A percentile compares a stretch with the other conserved stretches of the same genome.
phyloP scores from a whole-genome alignment of 2,329 filamentous ascomycete species.

The Penicillium italicum region DNA sequence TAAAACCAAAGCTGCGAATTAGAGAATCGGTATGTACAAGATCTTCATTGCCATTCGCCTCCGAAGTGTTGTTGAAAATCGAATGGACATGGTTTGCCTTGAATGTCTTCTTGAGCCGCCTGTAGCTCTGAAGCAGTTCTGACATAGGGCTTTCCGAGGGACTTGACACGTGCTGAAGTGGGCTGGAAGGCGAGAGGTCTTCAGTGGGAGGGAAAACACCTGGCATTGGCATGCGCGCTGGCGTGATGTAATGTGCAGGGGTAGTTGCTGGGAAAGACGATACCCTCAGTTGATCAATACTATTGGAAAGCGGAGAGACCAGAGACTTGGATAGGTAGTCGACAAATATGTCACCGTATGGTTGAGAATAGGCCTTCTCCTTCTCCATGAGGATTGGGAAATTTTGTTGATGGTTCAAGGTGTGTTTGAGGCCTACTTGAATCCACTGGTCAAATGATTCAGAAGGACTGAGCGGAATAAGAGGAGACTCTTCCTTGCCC shows the following conservation, averaged over 20 bases:
- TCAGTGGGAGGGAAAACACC: slow-evolving; percentile 39
- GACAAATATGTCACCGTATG: slow-evolving; percentile 49
- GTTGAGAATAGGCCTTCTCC: slow-evolving; percentile 31
- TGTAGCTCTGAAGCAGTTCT: slow-evolving; percentile 55
- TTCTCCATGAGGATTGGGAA: slow-evolving; percentile 41
- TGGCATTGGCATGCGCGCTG: slow-evolving; percentile 36
- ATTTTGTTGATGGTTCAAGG: slow-evolving; percentile 49
- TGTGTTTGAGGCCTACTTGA: slow-evolving; percentile 53
- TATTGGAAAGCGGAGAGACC: slow-evolving; percentile 48
- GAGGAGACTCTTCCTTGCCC: slow-evolving; percentile 78
- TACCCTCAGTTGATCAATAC: slow-evolving; percentile 34
- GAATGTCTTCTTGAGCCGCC: slow-evolving; percentile 55
- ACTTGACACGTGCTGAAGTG: slow-evolving; percentile 31
- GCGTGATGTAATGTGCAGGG: slow-evolving; percentile 26
- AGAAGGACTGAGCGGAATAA: slow-evolving; percentile 63
- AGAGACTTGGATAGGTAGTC: slow-evolving; percentile 52
- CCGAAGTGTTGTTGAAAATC: slow-evolving; percentile 44
- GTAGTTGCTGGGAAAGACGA: slow-evolving; percentile 27
- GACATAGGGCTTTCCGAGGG: slow-evolving; percentile 35
- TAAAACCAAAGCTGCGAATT: slow-evolving; percentile 64
- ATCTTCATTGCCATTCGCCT: slow-evolving; percentile 44
- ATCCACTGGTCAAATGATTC: slow-evolving; percentile 67
- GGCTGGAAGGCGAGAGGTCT: slow-evolving; percentile 28
- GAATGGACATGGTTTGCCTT: slow-evolving; percentile 50
- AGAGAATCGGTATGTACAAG: slow-evolving; percentile 46